A percentile compares a stretch with the other conserved stretches of the same genome.
These are phyloP conservation scores for Phytophthora idaei DNA, from an alignment of 352 stramenopile species.

Conservation along the genomic window DNA sequence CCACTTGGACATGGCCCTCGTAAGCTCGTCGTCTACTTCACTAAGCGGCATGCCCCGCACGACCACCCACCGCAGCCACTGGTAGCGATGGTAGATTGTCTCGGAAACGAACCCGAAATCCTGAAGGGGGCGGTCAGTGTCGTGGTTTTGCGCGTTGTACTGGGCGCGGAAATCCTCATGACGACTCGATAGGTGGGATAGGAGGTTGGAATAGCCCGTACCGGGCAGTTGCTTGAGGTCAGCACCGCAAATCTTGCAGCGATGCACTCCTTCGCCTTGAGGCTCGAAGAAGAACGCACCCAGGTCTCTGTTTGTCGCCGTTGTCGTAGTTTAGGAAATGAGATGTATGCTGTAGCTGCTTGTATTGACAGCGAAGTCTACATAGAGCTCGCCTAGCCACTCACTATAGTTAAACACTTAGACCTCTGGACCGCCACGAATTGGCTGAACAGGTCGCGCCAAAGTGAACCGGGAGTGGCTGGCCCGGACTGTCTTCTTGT, in stretches of 20 bases:
- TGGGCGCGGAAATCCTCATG: background rate
- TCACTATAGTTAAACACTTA: no score
- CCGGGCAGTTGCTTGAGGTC: no score
- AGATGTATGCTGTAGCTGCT: background rate
- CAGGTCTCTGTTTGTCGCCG: background rate
- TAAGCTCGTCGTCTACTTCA: background rate
- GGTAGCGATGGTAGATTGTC: no score
- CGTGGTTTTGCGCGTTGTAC: background rate
- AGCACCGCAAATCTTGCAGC: background rate
- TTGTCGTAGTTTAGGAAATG: background rate
- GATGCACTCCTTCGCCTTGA: background rate
- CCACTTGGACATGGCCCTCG: background rate
- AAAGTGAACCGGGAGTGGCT: no score
- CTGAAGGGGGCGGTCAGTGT: no score
- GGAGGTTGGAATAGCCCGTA: background rate
- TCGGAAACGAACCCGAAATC: no score
- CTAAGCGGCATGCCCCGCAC: background rate
- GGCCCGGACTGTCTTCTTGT: no score
- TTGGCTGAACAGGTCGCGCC: no score
- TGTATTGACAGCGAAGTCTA: no score
- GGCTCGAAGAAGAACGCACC: no score
- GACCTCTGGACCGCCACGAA: no score
- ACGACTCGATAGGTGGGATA: background rate
- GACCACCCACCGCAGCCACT: background rate
- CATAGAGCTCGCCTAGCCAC: no score